phyloP scores from a whole-genome alignment of 257 asterid genomes.

The Petrea volubilis region DNA sequence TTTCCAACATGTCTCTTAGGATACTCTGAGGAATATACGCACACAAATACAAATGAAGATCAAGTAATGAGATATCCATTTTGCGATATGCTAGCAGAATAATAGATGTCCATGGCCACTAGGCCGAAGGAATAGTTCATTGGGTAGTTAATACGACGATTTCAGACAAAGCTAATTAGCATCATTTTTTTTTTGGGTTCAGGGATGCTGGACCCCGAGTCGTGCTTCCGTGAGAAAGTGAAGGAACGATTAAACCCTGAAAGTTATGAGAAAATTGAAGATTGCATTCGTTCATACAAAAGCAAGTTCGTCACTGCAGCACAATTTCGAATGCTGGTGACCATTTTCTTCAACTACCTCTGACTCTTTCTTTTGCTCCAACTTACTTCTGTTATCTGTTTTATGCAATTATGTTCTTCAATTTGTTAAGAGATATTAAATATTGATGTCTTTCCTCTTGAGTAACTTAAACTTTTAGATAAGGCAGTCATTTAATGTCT shows the following conservation, averaged over 20 bases:
- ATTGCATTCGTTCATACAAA: slow-evolving; percentile 55
- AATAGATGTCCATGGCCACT: slow-evolving; percentile 1
- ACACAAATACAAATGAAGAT: slow-evolving; percentile 4
- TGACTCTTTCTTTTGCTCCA: slow-evolving; percentile 14
- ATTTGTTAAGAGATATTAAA: no score
- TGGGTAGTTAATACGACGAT: not conserved
- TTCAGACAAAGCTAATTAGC: slow-evolving; percentile 21
- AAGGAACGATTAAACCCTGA: slow-evolving; percentile 56
- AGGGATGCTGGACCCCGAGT: slow-evolving; percentile 60
- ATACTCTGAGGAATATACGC: not conserved
- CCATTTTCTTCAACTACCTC: slow-evolving; percentile 21
- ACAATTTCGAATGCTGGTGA: slow-evolving; percentile 63
- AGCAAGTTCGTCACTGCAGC: slow-evolving; percentile 48
- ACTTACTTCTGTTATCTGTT: slow-evolving; percentile 7
- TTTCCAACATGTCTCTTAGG: not conserved
- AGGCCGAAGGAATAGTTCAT: slow-evolving; percentile 15
- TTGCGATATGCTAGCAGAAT: slow-evolving; percentile 22
- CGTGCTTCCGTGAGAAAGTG: slow-evolving; percentile 62
- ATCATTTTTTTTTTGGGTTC: slow-evolving; percentile 28
- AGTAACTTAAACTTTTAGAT: no score
- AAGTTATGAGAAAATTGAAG: slow-evolving; percentile 46
- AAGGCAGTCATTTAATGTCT: no score
- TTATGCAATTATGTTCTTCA: slow-evolving; percentile 12
- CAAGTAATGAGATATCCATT: slow-evolving; percentile 3
- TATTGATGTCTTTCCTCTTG: no score